Base-by-base conservation (phyloP, 140 eudicot species). In the Oenanthe javanica region DNA sequence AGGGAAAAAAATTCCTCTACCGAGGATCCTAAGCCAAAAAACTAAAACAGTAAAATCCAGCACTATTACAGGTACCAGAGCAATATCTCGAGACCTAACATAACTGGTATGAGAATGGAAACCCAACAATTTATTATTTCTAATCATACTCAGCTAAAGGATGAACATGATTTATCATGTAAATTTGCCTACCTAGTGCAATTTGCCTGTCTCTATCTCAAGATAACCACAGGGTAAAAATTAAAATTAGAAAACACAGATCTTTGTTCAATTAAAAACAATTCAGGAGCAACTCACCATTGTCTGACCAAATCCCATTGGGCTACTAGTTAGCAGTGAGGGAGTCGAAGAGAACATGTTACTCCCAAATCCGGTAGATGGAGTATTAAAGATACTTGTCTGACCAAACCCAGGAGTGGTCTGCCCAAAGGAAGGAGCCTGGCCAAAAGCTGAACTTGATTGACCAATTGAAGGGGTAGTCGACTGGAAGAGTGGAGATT, bases 401-500 rank as follows among this genome's bases (percentile, higher is more conserved):
- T 90, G 98, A 81, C 94, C 91, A 54, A 91, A 91, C 1, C 86
- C 86, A 0, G 96, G 51, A 18, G 86, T 83, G 81, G 79, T 84
- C 87, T 91, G 98, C 75, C 91, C 90, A 42, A 90, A 90, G 69
- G 92, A 76, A 16, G 94, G 61, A 36, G 90, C 77, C 91, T 92
- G 99, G 77, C 97, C 97, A 81, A 95, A 92, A 21, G 87, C 86
- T 79, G 91, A 80, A 73, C 87, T 87, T 9, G 89, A 83, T 85
- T 90, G 97, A 38, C 91, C 91, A 81, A 95, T 86, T 55, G 99
- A 72, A 75, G 97, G 96, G 40, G 93, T 75, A 71, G 85, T 72
- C 40, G 99, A 95, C 88, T 92, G 99, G 75, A 92, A 95, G 50
- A 89, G 76, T 42, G 92, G 89, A 40, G 99, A 89, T 31, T 93